Conservation (phyloP, 148 eudicot genomes). For the Nyssa sinensis region DNA sequence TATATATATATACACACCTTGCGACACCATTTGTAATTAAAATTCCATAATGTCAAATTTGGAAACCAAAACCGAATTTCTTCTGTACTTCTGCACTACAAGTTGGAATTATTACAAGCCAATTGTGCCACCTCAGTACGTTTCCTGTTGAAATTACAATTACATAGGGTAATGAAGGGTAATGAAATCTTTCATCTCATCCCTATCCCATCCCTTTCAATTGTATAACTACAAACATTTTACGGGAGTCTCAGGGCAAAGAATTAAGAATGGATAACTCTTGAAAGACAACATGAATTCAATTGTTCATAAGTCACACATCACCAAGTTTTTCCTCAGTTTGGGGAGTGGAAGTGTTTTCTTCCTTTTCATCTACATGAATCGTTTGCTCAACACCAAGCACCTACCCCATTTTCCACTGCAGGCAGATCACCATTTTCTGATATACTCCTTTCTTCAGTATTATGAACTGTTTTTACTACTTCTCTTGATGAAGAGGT, state of each 20-base stretch:
- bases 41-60: too few relatives aligned
- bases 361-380: slow-evolving; percentile 32
- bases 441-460: slow-evolving; percentile 29
- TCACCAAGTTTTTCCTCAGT: slow-evolving; percentile 20
- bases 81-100: neutral
- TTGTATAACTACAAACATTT: neutral
- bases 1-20: too few relatives aligned
- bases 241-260: neutral
- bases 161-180: too few relatives aligned
- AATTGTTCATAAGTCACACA: slow-evolving; percentile 3
- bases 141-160: neutral
- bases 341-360: slow-evolving; percentile 4
- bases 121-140: neutral
- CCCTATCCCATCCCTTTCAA: neutral
- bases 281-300: neutral
- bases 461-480: slow-evolving; percentile 46
- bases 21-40: too few relatives aligned
- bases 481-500: slow-evolving; percentile 56
- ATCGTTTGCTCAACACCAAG: slow-evolving; percentile 32
- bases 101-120: neutral
- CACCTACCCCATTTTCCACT: slow-evolving; percentile 51
- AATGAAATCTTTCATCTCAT: too few relatives aligned
- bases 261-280: neutral
- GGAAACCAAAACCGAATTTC: neutral
- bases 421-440: slow-evolving; percentile 48